These are phyloP conservation scores for Arthonia radiata DNA, from an alignment of 495 filamentous ascomycete genomes.

Conservation along the genomic window DNA sequence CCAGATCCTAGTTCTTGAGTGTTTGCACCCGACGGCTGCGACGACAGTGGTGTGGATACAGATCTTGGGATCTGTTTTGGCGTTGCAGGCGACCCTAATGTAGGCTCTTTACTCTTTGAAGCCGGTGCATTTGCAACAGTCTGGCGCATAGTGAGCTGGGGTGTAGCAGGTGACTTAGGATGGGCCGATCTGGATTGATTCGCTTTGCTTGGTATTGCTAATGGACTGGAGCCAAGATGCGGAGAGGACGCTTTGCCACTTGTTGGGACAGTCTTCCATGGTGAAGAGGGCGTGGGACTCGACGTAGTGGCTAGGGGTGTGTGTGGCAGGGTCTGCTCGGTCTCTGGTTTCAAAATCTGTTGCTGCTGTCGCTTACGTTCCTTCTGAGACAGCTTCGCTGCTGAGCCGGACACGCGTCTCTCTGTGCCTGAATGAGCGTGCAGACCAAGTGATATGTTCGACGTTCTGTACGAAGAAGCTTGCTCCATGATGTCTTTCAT, in stretches of 20 bases:
- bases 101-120: too few species aligned
- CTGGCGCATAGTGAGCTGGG: slow-evolving; percentile 36
- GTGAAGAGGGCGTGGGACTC: slow-evolving; percentile 24
- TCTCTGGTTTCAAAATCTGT: too few species aligned
- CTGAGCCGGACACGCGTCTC: slow-evolving; percentile 6
- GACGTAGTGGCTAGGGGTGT: neutral
- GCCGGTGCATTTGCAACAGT: slow-evolving; percentile 28
- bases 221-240: slow-evolving; percentile 13
- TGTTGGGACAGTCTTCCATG: slow-evolving; percentile 36
- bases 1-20: too few species aligned
- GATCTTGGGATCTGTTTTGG: too few species aligned
- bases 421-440: slow-evolving; percentile 17
- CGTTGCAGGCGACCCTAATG: too few species aligned
- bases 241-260: slow-evolving; percentile 14
- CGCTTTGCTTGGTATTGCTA: too few species aligned
- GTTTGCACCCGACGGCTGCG: too few species aligned
- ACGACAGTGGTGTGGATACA: too few species aligned
- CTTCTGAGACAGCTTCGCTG: slow-evolving; percentile 55
- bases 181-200: too few species aligned
- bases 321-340: neutral
- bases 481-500: slow-evolving; percentile 72
- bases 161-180: slow-evolving; percentile 16
- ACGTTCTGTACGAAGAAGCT: slow-evolving; percentile 32
- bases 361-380: slow-evolving; percentile 64
- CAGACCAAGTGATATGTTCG: slow-evolving; percentile 50